phyloP scores from a whole-genome alignment of 768 basidiomycete genomes.

The Kwoniella bestiolae region DNA sequence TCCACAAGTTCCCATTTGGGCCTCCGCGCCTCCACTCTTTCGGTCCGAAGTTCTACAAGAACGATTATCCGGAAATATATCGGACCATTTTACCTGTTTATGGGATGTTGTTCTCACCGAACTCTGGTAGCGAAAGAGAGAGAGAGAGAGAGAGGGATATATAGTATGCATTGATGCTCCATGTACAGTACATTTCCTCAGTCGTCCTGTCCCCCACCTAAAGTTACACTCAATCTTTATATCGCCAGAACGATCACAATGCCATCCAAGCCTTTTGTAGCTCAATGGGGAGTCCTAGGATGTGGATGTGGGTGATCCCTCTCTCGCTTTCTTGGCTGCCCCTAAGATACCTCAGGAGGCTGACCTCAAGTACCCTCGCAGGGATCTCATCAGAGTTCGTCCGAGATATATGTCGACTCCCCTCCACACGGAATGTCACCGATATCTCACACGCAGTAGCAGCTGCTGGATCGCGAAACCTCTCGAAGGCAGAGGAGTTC shows the following conservation, averaged over 20 bases:
- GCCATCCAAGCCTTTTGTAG: constrained; percentile 33
- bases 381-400: constrained; percentile 49
- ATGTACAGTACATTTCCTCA: too few species aligned
- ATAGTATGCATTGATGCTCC: not conserved
- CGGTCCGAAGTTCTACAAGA: not conserved
- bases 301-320: constrained; percentile 37
- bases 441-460: constrained; percentile 54
- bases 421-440: constrained; percentile 26
- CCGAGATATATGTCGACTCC: constrained; percentile 43
- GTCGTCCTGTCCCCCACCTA: too few species aligned
- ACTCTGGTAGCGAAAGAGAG: not conserved
- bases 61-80: not conserved
- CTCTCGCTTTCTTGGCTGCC: not conserved
- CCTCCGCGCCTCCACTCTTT: not conserved
- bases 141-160: not conserved
- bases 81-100: not conserved
- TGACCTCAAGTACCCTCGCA: not conserved
- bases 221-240: too few species aligned
- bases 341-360: not conserved
- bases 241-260: not conserved
- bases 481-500: constrained; percentile 49
- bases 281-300: constrained; percentile 46
- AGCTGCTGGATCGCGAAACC: constrained; percentile 48
- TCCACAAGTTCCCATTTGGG: too few species aligned
- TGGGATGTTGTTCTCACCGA: not conserved